Conservation (phyloP, 2,329 filamentous ascomycete species). For the Stachybotrys echinatus region DNA sequence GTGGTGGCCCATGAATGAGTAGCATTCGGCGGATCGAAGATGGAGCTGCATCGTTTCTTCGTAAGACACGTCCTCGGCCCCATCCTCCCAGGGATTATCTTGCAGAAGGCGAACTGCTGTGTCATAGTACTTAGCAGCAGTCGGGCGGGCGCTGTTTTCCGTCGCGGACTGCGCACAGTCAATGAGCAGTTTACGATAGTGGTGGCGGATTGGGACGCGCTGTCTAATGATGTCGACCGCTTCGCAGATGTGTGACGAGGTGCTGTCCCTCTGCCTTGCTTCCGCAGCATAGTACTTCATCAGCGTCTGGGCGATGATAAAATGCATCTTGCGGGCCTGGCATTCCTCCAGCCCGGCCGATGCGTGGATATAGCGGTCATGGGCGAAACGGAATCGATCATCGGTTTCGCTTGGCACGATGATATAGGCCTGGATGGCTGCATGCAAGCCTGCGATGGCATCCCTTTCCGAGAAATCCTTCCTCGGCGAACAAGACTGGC, state of each 20-base stretch:
- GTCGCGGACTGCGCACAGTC: slow-evolving; percentile 73
- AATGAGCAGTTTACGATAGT: slow-evolving; percentile 71
- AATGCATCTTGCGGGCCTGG: slow-evolving; percentile 78
- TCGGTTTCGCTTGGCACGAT: slow-evolving; percentile 78
- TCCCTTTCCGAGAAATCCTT: slow-evolving; percentile 56
- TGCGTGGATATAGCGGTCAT: slow-evolving; percentile 81
- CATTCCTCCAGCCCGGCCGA: slow-evolving; percentile 65
- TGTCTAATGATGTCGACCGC: slow-evolving; percentile 69
- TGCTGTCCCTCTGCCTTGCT: slow-evolving; percentile 61
- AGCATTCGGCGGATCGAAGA: slow-evolving; percentile 75
- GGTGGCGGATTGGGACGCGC: slow-evolving; percentile 52
- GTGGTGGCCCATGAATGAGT: slow-evolving; percentile 71
- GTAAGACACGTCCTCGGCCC: slow-evolving; percentile 68
- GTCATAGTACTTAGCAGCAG: slow-evolving; percentile 76
- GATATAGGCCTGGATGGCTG: slow-evolving; percentile 73
- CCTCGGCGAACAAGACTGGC: slow-evolving; percentile 13
- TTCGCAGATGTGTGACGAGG: slow-evolving; percentile 76
- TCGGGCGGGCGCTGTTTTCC: slow-evolving; percentile 77
- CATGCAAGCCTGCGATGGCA: slow-evolving; percentile 73
- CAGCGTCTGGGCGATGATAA: slow-evolving; percentile 76
- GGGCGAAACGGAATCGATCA: slow-evolving; percentile 80
- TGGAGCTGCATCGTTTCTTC: slow-evolving; percentile 79
- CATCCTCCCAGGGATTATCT: slow-evolving; percentile 69
- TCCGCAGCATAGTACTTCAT: slow-evolving; percentile 65
- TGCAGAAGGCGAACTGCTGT: slow-evolving; percentile 76